These are phyloP conservation scores for Aspergillus sp. DNA, from an alignment of 2,329 filamentous ascomycete species.

Conservation along the genomic window DNA sequence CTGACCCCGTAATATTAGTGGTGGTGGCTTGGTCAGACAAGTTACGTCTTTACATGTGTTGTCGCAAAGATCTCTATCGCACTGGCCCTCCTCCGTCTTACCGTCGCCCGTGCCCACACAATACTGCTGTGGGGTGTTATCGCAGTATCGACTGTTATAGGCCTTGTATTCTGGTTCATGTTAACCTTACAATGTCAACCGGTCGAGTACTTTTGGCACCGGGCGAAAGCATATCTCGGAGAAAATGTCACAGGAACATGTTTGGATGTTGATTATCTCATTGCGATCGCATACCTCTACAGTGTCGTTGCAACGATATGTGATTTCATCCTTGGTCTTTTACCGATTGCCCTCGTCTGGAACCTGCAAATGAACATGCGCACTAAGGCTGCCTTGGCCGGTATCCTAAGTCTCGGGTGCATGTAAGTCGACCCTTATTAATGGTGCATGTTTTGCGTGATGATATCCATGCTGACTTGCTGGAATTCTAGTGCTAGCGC, in stretches of 20 bases:
- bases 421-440: slow-evolving; percentile 34
- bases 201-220: slow-evolving; percentile 52
- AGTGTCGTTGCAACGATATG: slow-evolving; percentile 49
- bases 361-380: slow-evolving; percentile 55
- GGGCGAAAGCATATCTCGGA: slow-evolving; percentile 5
- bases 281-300: slow-evolving; percentile 51
- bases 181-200: slow-evolving; percentile 56
- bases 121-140: slow-evolving; percentile 50
- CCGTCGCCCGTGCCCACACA: slow-evolving; percentile 46
- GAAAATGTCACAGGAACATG: slow-evolving; percentile 6
- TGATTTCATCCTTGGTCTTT: slow-evolving; percentile 54
- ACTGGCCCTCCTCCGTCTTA: slow-evolving; percentile 55
- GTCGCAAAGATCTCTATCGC: slow-evolving; percentile 54
- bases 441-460: background rate
- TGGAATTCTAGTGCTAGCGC: slow-evolving; percentile 30
- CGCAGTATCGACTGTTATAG: slow-evolving; percentile 45
- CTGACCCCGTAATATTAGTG: slow-evolving; percentile 22
- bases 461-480: slow-evolving; percentile 21
- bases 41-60: slow-evolving; percentile 51
- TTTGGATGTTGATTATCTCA: slow-evolving; percentile 14
- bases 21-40: slow-evolving; percentile 59
- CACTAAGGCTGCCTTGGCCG: slow-evolving; percentile 54
- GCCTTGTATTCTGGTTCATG: slow-evolving; percentile 52
- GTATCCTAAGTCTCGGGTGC: slow-evolving; percentile 58
- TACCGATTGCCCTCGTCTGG: slow-evolving; percentile 57